Evolutionary conservation across 257 asterid species (phyloP), one percentile per base, ranked within the genome.

Genomic region (Solanum medicagineum): DNA sequence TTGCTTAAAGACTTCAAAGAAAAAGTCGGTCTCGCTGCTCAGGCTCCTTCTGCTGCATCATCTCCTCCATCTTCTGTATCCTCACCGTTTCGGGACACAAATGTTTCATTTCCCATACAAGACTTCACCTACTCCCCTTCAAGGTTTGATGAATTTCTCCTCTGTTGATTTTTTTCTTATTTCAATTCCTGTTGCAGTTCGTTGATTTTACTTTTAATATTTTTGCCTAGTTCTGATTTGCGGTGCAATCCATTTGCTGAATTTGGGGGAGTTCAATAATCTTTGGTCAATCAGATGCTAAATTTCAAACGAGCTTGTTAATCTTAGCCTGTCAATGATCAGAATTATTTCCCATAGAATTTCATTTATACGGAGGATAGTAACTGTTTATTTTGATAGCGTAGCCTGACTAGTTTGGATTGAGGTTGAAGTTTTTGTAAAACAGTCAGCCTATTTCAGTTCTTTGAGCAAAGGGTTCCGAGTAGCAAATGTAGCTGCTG

Each of bases 1-100:
- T 92, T 97, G 95, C 97, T 97, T 91, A 93, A 94, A 91, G 99
- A 97, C 92, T 92, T 97, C 74, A 97, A 91, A 93, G 99, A 95
- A 89, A 97, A 95, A 89, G 99, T 97, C 66, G 99, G 98, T 45
- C 86, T 95, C 49, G 87, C 98, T 47, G 87, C 98, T 36, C 97
- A 89, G 88, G 11, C 95, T 81, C 87, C 97, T 57, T 84, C 94
- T 26, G 85, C 97, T 26, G 68, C 94, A 49, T 87, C 95, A 8
- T 83, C 94, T 7, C 82, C 95, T 79, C 90, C 96, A 6, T 69
- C 91, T 80, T 20, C 93, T 42, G 54, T 86, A 16, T 89, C 98
- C 3, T 87, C 99, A 22, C 93, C 94, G n/a, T 88, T 85, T 81
- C 88, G 84, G 32, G 98, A 93, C 59, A 85, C 77, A 89, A 90